phyloP scores from a whole-genome alignment of 2,329 filamentous ascomycete species.

The Calonectria leucothoes region DNA sequence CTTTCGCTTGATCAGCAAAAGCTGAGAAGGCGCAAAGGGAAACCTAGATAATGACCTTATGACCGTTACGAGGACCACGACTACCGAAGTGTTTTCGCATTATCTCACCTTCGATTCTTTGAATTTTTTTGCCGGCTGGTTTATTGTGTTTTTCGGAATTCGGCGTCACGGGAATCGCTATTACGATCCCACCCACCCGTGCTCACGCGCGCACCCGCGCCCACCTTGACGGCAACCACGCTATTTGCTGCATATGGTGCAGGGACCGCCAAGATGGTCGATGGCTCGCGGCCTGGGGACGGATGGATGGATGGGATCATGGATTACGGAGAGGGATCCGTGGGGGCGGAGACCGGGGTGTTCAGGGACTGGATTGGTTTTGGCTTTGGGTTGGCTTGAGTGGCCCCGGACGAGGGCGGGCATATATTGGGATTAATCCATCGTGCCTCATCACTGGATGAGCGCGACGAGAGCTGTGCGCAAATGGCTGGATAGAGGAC shows the following conservation, averaged over 20 bases:
- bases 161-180: constrained; percentile 37
- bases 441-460: background rate
- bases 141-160: constrained; percentile 40
- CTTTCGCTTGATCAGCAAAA: background rate
- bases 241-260: constrained; percentile 21
- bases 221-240: background rate
- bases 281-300: constrained; percentile 29
- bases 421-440: constrained; percentile 16
- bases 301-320: constrained; percentile 30
- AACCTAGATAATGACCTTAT: constrained; percentile 43
- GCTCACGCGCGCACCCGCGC: constrained; percentile 11
- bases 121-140: constrained; percentile 36
- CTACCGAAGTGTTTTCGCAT: constrained; percentile 30
- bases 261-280: constrained; percentile 21
- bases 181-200: constrained; percentile 7
- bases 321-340: constrained; percentile 31
- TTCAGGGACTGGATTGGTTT: constrained; percentile 23
- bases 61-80: constrained; percentile 44
- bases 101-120: constrained; percentile 27
- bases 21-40: background rate
- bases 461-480: background rate
- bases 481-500: background rate
- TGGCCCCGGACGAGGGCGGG: constrained; percentile 11
- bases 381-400: constrained; percentile 24
- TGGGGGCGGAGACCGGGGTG: constrained; percentile 27